Conservation (phyloP, 2,329 filamentous ascomycete genomes). For the Pleurostoma richardsiae region DNA sequence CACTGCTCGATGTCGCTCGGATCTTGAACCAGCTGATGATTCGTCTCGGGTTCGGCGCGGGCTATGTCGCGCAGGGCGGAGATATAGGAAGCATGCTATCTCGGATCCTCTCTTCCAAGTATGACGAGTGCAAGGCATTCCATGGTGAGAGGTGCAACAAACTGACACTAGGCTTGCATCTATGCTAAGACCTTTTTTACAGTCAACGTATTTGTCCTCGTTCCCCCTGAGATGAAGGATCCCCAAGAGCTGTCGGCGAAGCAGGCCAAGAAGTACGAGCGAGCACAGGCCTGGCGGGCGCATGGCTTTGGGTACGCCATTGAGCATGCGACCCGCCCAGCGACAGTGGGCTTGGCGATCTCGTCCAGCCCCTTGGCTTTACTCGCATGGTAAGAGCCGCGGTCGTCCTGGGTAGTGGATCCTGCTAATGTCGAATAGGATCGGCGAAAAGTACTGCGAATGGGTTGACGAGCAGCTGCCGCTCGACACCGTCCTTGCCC, state of each 20-base stretch:
- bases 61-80: slow-evolving; percentile 52
- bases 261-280: slow-evolving; percentile 31
- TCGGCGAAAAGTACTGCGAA: slow-evolving; percentile 51
- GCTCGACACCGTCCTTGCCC: slow-evolving; percentile 40
- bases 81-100: slow-evolving; percentile 45
- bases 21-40: slow-evolving; percentile 47
- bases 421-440: slow-evolving; percentile 21
- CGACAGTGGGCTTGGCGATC: slow-evolving; percentile 51
- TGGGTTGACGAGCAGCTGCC: slow-evolving; percentile 38
- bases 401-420: neutral
- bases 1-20: slow-evolving; percentile 28
- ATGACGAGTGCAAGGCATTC: slow-evolving; percentile 41
- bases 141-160: slow-evolving; percentile 12
- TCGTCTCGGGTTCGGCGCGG: slow-evolving; percentile 42
- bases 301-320: slow-evolving; percentile 42
- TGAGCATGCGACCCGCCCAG: slow-evolving; percentile 48
- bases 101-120: slow-evolving; percentile 31
- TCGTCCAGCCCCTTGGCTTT: slow-evolving; percentile 48
- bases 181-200: neutral
- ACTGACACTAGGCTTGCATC: neutral
- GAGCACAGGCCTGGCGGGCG: slow-evolving; percentile 28
- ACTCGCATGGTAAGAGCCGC: slow-evolving; percentile 38
- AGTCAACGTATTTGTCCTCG: neutral
- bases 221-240: neutral
- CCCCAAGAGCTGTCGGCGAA: slow-evolving; percentile 11